Evolutionary conservation across 306 rosid genomes (phyloP).

Genomic region (Castanopsis chinensis): DNA sequence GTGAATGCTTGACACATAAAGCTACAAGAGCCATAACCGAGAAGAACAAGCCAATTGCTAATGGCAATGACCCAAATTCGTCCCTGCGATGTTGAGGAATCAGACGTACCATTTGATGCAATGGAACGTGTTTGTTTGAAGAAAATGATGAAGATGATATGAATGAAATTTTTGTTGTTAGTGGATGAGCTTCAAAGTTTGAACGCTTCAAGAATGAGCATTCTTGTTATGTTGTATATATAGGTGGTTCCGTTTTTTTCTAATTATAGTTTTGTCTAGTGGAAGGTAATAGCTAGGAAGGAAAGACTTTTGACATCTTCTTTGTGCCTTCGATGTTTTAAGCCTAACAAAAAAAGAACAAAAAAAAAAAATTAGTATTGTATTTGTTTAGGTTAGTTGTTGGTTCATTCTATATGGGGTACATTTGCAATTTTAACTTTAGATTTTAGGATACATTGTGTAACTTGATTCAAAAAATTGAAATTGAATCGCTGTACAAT

Average conservation of each 20-base stretch:
- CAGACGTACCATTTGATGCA: slow-evolving; percentile 15
- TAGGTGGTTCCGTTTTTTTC: not conserved
- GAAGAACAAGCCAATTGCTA: slow-evolving; percentile 9
- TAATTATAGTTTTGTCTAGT: not conserved
- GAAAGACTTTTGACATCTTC: not conserved
- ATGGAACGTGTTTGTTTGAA: not conserved
- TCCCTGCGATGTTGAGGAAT: not conserved
- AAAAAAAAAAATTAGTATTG: not conserved
- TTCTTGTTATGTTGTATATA: not conserved
- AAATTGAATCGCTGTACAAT: no score
- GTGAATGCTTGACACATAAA: slow-evolving; percentile 16
- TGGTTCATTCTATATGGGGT: not conserved
- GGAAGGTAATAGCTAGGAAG: not conserved
- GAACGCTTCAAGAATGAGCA: not conserved
- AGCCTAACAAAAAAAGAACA: not conserved
- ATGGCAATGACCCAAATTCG: not conserved
- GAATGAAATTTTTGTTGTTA: not conserved
- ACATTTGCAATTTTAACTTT: not conserved
- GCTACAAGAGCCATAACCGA: slow-evolving; percentile 23
- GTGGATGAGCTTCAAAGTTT: no score
- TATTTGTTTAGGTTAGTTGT: not conserved
- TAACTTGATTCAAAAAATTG: no score
- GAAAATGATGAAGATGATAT: not conserved
- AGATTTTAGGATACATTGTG: no score
- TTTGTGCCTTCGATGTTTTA: not conserved